These are phyloP conservation scores for Mycena belliarum DNA, from an alignment of 768 basidiomycete genomes.

Conservation along the genomic window DNA sequence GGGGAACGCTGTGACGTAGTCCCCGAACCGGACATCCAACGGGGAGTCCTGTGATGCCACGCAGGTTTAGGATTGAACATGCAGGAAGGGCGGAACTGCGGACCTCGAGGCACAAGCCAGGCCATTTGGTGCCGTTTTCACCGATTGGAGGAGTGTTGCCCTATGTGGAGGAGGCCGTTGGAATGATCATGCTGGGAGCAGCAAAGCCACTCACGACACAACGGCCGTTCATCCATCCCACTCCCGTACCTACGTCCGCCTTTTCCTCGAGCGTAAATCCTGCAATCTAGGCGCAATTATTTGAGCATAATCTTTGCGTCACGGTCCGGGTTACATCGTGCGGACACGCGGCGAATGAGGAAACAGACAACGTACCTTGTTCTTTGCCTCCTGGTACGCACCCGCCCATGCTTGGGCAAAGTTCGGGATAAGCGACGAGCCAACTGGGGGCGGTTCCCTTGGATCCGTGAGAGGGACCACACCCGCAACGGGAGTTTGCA, in stretches of 20 bases:
- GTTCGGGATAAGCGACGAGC: slow-evolving; percentile 42
- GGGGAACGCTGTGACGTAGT: slow-evolving; percentile 79
- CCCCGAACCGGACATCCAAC: slow-evolving; percentile 75
- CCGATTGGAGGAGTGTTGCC: slow-evolving; percentile 60
- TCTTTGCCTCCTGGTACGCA: slow-evolving; percentile 60
- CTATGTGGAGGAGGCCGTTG: slow-evolving; percentile 23
- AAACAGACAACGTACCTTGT: slow-evolving; percentile 41
- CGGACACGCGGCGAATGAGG: neutral
- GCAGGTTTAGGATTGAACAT: neutral
- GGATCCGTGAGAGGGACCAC: slow-evolving; percentile 59
- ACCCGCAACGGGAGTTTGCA: slow-evolving; percentile 51
- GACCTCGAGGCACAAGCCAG: slow-evolving; percentile 73
- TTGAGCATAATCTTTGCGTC: no score
- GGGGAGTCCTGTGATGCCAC: slow-evolving; percentile 41
- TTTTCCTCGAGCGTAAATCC: slow-evolving; percentile 63
- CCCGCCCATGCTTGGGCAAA: slow-evolving; percentile 57
- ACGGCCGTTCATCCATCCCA: slow-evolving; percentile 62
- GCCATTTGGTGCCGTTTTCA: slow-evolving; percentile 48
- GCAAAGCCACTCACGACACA: slow-evolving; percentile 56
- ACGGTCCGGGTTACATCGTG: neutral
- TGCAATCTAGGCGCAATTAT: slow-evolving; percentile 36
- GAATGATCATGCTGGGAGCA: neutral
- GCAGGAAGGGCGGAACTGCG: neutral
- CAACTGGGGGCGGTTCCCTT: slow-evolving; percentile 52
- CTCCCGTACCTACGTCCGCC: slow-evolving; percentile 63